These are phyloP conservation scores for Carex pumila DNA, from an alignment of 176 grass and related monocot species.

Conservation along the genomic window DNA sequence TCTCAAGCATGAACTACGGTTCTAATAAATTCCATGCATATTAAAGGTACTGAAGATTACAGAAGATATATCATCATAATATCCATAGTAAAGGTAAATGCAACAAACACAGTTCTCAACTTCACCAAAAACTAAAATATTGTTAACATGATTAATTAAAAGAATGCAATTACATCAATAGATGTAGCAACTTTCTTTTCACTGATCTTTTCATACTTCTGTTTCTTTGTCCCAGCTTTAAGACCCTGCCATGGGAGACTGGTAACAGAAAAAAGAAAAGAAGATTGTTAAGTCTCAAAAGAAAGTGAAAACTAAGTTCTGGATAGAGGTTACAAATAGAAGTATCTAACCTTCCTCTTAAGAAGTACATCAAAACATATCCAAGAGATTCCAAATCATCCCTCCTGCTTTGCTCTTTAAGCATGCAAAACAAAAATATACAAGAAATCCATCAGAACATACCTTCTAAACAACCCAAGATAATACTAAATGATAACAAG, in stretches of 20 bases:
- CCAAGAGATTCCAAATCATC: constrained; percentile 96
- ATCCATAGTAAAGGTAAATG: neutral
- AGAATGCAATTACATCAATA: constrained; percentile 45
- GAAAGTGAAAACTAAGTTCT: neutral
- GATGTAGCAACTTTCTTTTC: constrained; percentile 87
- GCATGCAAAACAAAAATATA: constrained; percentile 21
- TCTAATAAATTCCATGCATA: too few relatives aligned
- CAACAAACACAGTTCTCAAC: neutral
- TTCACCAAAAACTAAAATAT: neutral
- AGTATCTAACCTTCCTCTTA: constrained; percentile 82
- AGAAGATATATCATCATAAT: neutral
- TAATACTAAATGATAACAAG: neutral
- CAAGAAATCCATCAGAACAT: neutral
- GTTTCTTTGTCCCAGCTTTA: constrained; percentile 91
- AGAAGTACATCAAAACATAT: constrained; percentile 94
- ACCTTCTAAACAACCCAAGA: neutral
- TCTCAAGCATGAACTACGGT: neutral
- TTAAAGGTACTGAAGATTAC: neutral
- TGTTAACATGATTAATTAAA: neutral
- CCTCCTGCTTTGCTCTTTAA: constrained; percentile 89
- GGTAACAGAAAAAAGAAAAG: constrained; percentile 16
- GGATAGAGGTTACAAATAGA: neutral
- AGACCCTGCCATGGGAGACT: constrained; percentile 86
- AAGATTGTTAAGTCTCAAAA: neutral
- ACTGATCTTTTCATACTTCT: constrained; percentile 91